Evolutionary conservation across 2,329 filamentous ascomycete species (phyloP).

Genomic region (Pestalotiopsis sp.): DNA sequence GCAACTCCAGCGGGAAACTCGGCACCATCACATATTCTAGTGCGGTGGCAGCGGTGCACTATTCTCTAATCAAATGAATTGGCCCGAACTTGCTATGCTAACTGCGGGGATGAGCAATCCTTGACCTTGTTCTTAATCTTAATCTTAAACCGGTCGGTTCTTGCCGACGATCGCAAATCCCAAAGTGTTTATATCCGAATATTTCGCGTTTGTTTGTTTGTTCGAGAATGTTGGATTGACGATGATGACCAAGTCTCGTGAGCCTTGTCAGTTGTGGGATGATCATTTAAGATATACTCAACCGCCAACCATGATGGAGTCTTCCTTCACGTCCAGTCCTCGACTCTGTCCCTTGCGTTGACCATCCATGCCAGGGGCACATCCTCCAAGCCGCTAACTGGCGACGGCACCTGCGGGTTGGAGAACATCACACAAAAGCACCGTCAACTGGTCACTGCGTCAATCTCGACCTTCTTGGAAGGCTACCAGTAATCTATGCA

Average conservation of each 20-base stretch:
- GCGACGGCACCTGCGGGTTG: neutral
- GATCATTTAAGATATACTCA: no score
- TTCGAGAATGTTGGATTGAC: neutral
- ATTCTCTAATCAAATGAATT: neutral
- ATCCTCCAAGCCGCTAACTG: neutral
- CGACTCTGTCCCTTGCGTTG: neutral
- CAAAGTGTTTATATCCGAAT: neutral
- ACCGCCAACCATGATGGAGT: neutral
- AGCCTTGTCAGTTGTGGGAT: no score
- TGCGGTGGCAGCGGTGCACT: neutral
- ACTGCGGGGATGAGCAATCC: neutral
- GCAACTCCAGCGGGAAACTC: neutral
- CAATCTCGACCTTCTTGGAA: no score
- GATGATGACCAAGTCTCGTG: neutral
- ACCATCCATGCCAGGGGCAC: neutral
- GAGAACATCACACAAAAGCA: neutral
- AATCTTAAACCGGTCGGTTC: constrained; percentile 4
- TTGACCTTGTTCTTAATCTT: constrained; percentile 8
- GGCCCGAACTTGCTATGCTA: neutral
- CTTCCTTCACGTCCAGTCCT: neutral
- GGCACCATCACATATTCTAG: constrained; percentile 1
- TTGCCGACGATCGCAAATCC: neutral
- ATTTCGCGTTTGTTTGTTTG: neutral
- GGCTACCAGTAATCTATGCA: no score
- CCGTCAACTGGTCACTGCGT: neutral